These are phyloP conservation scores for Calvatia gigantea DNA, from an alignment of 768 basidiomycete genomes.

Conservation along the genomic window DNA sequence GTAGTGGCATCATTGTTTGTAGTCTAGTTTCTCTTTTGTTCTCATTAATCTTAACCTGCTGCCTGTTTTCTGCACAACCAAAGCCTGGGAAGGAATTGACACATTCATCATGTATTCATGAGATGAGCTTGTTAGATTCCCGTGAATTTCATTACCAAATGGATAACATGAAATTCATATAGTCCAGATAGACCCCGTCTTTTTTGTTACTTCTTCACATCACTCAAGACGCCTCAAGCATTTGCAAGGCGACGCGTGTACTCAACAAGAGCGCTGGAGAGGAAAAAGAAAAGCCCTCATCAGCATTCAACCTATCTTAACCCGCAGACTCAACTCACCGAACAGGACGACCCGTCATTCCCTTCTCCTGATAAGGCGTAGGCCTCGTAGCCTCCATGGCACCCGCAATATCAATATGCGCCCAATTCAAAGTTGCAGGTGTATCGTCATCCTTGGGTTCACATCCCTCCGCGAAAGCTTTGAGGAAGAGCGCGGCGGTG, in stretches of 20 bases:
- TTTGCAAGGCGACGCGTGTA: slow-evolving; percentile 33
- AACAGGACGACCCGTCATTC: slow-evolving; percentile 79
- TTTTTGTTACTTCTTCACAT: background rate
- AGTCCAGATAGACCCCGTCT: too few species aligned
- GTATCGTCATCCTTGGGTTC: slow-evolving; percentile 58
- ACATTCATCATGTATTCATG: too few species aligned
- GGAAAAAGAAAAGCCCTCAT: background rate
- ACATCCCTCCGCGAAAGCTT: slow-evolving; percentile 74
- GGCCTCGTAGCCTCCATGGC: slow-evolving; percentile 65
- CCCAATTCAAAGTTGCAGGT: slow-evolving; percentile 67
- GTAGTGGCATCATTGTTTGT: too few species aligned
- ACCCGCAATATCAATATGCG: slow-evolving; percentile 83
- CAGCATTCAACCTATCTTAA: background rate
- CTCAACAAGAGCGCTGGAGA: slow-evolving; percentile 40
- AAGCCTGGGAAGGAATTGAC: too few species aligned
- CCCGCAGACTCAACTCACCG: slow-evolving; percentile 44
- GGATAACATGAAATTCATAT: too few species aligned
- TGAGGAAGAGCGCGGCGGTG: slow-evolving; percentile 87
- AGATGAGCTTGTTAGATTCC: too few species aligned
- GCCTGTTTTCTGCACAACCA: too few species aligned
- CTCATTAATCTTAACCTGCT: too few species aligned
- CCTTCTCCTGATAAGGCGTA: slow-evolving; percentile 62
- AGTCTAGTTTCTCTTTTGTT: too few species aligned
- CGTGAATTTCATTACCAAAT: too few species aligned
- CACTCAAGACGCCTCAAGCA: slow-evolving; percentile 16